Base-by-base conservation (phyloP, 148 eudicot species). In the Spergularia marina region DNA sequence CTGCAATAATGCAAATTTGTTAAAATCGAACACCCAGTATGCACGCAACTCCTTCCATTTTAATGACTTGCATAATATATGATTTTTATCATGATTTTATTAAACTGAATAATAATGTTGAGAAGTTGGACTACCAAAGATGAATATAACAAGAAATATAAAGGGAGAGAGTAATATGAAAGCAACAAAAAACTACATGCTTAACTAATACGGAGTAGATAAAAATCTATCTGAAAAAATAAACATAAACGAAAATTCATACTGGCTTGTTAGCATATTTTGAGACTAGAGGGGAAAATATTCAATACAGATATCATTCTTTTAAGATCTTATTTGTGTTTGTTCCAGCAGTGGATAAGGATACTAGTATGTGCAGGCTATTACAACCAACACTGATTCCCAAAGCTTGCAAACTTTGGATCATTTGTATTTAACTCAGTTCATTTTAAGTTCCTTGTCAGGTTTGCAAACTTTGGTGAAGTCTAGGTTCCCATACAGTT, bases 1-100 rank as follows among this genome's bases (percentile, higher is more conserved):
- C 83, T 87, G 83, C 72, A 74, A 73, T 30, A 73, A 53, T 56
- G 60, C 41, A 53, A 47, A 44, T 77, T 16, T 64, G 2, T 54
- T 80, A 34, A 71, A 65, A 65, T 4, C 21, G 17, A 16, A 41
- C 18, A 41, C 2, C 9, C 44, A 2, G 52, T 40, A 66, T 2
- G 41, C 15, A 52, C 15, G 39, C 8, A 53, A 15, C n/a, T 23
- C 57, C 40, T 56, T 53, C 60, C 10, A 18, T 23, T 9, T 23
- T 25, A 23, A 23, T 21, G 23, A 23, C 36, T 23, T 61, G 4
- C 10, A 23, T 21, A 10, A 60, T 23, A 23, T 60, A 12, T 41
- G 6, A 41, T 10, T 60, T 60, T 60, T 12, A 60, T 60, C 34
- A 60, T 21, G 20, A 59, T 30, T 8, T 20, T 41, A 41, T 41